phyloP scores from a whole-genome alignment of 176 grass and related monocot genomes.

The Coix lacrymajobi region DNA sequence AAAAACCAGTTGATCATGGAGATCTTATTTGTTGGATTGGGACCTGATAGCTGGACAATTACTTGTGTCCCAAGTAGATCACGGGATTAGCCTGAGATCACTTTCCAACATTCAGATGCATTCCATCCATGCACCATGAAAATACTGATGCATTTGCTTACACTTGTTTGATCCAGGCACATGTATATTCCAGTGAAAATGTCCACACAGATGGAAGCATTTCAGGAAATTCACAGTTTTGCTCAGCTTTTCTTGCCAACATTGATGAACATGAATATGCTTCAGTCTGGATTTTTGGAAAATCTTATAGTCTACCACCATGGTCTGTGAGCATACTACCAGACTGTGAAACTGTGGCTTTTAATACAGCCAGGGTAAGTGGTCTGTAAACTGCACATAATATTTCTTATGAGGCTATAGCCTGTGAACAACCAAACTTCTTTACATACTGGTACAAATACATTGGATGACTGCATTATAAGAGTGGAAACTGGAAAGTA shows the following conservation, averaged over 20 bases:
- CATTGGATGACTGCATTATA: not conserved
- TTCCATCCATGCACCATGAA: not conserved
- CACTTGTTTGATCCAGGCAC: slow-evolving; percentile 66
- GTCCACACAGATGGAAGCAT: slow-evolving; percentile 59
- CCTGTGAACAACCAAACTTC: not conserved
- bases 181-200: slow-evolving; percentile 66
- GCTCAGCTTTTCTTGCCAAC: slow-evolving; percentile 94
- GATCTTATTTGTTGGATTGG: not conserved
- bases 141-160: slow-evolving; percentile 23
- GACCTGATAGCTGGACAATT: not conserved
- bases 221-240: slow-evolving; percentile 51
- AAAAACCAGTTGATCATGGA: not conserved
- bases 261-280: slow-evolving; percentile 86
- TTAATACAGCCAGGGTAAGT: slow-evolving; percentile 83
- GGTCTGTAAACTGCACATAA: not conserved
- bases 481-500: not conserved
- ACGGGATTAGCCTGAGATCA: not conserved
- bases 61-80: not conserved
- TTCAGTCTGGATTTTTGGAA: slow-evolving; percentile 73
- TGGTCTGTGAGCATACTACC: slow-evolving; percentile 99
- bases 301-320: slow-evolving; percentile 72
- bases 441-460: not conserved
- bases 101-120: not conserved
- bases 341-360: slow-evolving; percentile 80
- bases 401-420: slow-evolving; percentile 15